A percentile compares a stretch with the other conserved stretches of the same genome.
Evolutionary conservation across 2,329 filamentous ascomycete species (phyloP).

Genomic region (Microsporum audouinii): DNA sequence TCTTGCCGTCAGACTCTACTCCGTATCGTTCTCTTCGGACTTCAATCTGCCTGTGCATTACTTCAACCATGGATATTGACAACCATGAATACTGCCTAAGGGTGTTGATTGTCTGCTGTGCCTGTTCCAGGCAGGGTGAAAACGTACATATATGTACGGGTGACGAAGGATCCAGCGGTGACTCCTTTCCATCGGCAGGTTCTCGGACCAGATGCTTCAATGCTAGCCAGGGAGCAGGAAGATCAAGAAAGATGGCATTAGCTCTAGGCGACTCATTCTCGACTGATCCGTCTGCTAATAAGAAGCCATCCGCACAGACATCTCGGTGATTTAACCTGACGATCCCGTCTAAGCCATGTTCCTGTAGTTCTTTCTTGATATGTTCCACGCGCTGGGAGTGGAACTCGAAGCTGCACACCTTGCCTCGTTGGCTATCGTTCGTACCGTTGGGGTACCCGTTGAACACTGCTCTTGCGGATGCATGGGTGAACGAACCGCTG

Average conservation of each 20-base stretch:
- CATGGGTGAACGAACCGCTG: constrained; percentile 43
- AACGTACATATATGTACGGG: constrained; percentile 82
- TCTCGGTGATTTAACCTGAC: constrained; percentile 39
- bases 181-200: constrained; percentile 24
- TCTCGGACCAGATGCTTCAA: constrained; percentile 37
- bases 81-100: constrained; percentile 78
- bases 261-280: constrained; percentile 33
- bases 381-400: constrained; percentile 35
- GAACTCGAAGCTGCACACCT: constrained; percentile 42
- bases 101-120: constrained; percentile 69
- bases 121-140: constrained; percentile 94
- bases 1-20: constrained; percentile 53
- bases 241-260: constrained; percentile 39
- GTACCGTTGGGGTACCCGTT: constrained; percentile 30
- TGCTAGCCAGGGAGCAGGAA: constrained; percentile 42
- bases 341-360: constrained; percentile 35
- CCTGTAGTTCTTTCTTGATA: constrained; percentile 32
- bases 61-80: constrained; percentile 86
- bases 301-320: constrained; percentile 40
- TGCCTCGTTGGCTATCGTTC: constrained; percentile 25
- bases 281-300: constrained; percentile 23
- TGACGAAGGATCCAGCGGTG: constrained; percentile 57
- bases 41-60: constrained; percentile 67
- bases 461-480: constrained; percentile 39
- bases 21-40: constrained; percentile 73